A percentile compares a stretch with the other conserved stretches of the same genome.
phyloP scores from a whole-genome alignment of 805 yeast species.

The Kodamaea hsintzibuensis region DNA sequence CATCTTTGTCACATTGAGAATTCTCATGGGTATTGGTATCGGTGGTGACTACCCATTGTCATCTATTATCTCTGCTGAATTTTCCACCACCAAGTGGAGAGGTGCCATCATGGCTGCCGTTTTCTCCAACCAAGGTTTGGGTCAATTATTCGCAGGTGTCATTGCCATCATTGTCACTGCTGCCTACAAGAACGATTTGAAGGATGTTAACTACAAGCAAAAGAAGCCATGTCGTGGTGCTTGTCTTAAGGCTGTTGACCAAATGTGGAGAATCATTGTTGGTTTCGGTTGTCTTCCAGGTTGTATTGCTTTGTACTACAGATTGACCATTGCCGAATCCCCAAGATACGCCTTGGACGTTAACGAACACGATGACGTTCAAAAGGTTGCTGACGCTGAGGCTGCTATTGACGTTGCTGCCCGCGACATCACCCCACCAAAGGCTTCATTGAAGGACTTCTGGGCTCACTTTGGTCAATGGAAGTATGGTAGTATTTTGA shows the following conservation, averaged over 20 bases:
- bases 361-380: constrained; percentile 54
- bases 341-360: constrained; percentile 89
- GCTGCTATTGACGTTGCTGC: constrained; percentile 41
- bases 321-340: constrained; percentile 93
- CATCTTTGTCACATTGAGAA: constrained; percentile 73
- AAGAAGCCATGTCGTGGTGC: constrained; percentile 54
- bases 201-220: constrained; percentile 49
- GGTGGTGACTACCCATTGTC: constrained; percentile 97
- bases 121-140: constrained; percentile 96
- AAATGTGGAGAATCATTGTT: constrained; percentile 90
- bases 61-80: constrained; percentile 90
- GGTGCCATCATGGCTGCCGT: constrained; percentile 98
- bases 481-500: constrained; percentile 79
- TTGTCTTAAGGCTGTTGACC: constrained; percentile 81
- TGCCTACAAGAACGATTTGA: constrained; percentile 67
- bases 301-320: constrained; percentile 76
- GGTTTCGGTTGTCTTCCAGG: constrained; percentile 95
- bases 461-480: constrained; percentile 73
- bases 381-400: constrained; percentile 54
- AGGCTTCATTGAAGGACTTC: constrained; percentile 80
- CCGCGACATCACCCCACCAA: constrained; percentile 58
- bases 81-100: constrained; percentile 94
- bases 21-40: constrained; percentile 91
- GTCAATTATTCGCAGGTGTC: constrained; percentile 86
- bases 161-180: constrained; percentile 76